Evolutionary conservation across 768 basidiomycete genomes (phyloP), one percentile per base, ranked within the genome.

Genomic region (Boletus rubescentipes): DNA sequence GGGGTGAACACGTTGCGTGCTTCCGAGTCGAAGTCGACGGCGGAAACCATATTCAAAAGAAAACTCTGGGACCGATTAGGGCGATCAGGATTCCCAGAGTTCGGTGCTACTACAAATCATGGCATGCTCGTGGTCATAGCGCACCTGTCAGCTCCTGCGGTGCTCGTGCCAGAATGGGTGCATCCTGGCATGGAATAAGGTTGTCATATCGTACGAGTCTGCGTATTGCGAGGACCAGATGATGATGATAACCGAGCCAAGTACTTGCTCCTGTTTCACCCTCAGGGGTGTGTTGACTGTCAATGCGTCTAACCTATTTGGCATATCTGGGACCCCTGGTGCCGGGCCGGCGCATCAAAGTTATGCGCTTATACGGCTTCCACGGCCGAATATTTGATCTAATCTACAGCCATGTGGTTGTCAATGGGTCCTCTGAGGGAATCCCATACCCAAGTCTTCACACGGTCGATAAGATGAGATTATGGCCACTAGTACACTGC

Each of bases 11-110:
- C 32, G 36, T 26, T 35, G 42, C 50, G 43, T 46, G 20, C 37
- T 55, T 26, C 45, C 57, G 46, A 42, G 51, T 57, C 54, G 49
- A 52, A 46, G 42, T 57, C 43, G 52, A 49, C 52, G 41, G n/a
- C 46, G 23, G 54, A 55, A 26, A 29, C 44, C 36, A 47, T 46
- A 39, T 39, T 35, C 16, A 39, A 45, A 20, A 37, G 42, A 14
- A 21, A 35, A 21, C 12, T 16, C 29, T 14, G 26, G 15, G 49
- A 38, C 32, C 37, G 39, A 46, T 42, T 43, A 23, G 29, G 44
- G 36, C 35, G 26, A 44, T 37, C 46, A 29, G 48, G 36, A 31
- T 49, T 50, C 26, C 36, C 46, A 46, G 29, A 31, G 31, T 18
- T 32, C 42, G 39, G 26, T 15, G 6, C 26, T 26, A 26, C 26